Conservation (phyloP, 768 basidiomycete genomes). For the Macrolepiota fuliginosa region DNA sequence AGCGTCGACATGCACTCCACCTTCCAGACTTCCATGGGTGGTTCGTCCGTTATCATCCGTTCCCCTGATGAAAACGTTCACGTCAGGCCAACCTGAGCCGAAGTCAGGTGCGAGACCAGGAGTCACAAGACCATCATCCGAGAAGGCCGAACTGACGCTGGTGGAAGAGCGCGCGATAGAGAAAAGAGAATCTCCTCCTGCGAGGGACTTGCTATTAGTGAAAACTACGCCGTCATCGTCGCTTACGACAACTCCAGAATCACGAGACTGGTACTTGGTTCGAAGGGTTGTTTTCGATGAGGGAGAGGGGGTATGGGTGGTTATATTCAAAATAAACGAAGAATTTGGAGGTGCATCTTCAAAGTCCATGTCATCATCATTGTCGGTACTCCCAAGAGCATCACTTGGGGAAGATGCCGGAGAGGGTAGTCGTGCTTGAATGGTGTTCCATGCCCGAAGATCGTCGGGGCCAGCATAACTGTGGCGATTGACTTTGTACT, state of each 20-base stretch:
- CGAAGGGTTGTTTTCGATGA: conserved; percentile 45
- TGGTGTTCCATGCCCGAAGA: conserved; percentile 35
- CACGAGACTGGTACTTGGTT: conserved; percentile 69
- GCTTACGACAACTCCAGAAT: conserved; percentile 61
- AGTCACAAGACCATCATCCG: conserved; percentile 67
- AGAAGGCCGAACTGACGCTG: conserved; percentile 59
- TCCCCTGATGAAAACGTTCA: conserved; percentile 37
- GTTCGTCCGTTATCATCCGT: conserved; percentile 34
- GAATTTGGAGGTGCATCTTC: conserved; percentile 41
- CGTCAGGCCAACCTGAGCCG: conserved; percentile 62
- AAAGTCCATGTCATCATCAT: conserved; percentile 58
- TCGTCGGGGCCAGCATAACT: conserved; percentile 56
- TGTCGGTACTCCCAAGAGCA: conserved; percentile 31
- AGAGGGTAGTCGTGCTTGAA: conserved; percentile 43
- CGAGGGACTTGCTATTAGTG: conserved; percentile 3
- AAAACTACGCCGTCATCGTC: conserved; percentile 47
- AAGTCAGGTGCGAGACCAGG: conserved; percentile 55
- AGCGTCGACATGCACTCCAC: conserved; percentile 52
- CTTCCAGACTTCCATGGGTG: conserved; percentile 18
- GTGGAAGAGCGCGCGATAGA: conserved; percentile 58
- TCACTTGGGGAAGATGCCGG: conserved; percentile 26
- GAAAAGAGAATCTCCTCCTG: conserved; percentile 25
- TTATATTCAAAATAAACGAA: conserved; percentile 57
- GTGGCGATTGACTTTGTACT: conserved; percentile 44
- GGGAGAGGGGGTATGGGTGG: conserved; percentile 57